Evolutionary conservation across 768 basidiomycete species (phyloP).

Genomic region (Pleurotus salmoneostramineus): DNA sequence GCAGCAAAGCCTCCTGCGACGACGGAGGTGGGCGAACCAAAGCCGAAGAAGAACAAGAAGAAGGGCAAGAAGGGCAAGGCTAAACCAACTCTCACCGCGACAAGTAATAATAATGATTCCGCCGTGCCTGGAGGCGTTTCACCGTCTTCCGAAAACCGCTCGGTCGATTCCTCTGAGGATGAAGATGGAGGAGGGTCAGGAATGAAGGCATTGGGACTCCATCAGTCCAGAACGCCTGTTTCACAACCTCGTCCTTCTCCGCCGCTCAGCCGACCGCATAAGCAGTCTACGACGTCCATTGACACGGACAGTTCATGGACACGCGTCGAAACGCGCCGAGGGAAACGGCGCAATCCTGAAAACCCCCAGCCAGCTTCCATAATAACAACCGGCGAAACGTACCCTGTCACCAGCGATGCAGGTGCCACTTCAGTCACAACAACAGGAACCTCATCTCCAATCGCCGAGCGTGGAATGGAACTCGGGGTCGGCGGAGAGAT

Average conservation of each 20-base stretch:
- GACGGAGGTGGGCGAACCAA: conserved; percentile 6
- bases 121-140: conserved; percentile 8
- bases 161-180: conserved; percentile 15
- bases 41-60: conserved; percentile 34
- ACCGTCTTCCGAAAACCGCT: conserved; percentile 15
- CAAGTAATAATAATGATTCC: conserved; percentile 4
- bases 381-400: neutral
- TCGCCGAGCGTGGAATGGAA: conserved; percentile 23
- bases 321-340: conserved; percentile 53
- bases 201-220: conserved; percentile 8
- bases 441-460: conserved; percentile 31
- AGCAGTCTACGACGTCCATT: conserved; percentile 31
- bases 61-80: conserved; percentile 48
- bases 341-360: conserved; percentile 12
- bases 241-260: conserved; percentile 1
- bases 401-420: conserved; percentile 44
- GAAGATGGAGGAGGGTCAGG: conserved; percentile 5
- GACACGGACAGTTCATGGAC: conserved; percentile 71
- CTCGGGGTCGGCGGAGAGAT: conserved; percentile 13
- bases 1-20: conserved; percentile 6
- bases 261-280: neutral
- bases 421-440: conserved; percentile 40
- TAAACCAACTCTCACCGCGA: conserved; percentile 8
- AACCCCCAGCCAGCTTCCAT: conserved; percentile 11
- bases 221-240: conserved; percentile 11